phyloP scores from a whole-genome alignment of 2,329 filamentous ascomycete genomes.

The Malbranchea cinnamomea region DNA sequence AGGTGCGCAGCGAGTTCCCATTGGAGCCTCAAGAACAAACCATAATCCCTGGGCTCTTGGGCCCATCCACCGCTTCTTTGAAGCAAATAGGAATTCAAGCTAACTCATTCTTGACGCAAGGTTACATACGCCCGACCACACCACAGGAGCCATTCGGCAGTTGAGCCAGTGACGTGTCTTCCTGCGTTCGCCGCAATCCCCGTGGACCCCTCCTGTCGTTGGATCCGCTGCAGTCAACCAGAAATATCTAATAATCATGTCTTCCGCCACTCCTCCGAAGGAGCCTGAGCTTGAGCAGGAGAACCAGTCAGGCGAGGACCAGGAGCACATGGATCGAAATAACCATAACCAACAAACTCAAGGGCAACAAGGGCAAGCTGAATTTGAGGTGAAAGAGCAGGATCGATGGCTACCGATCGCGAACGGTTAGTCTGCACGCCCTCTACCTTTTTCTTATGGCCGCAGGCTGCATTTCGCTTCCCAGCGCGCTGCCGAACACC shows the following conservation, averaged over 20 bases:
- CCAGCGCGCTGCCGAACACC: slow-evolving; percentile 18
- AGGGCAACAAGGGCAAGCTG: slow-evolving; percentile 60
- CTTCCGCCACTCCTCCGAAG: slow-evolving; percentile 88
- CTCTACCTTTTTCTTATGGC: slow-evolving; percentile 13
- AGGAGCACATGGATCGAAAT: slow-evolving; percentile 71
- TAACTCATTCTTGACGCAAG: no score
- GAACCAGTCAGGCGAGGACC: slow-evolving; percentile 81
- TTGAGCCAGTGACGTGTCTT: slow-evolving; percentile 28
- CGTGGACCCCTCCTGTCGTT: slow-evolving; percentile 19
- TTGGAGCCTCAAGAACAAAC: no score
- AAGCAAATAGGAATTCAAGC: no score
- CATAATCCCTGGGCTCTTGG: no score
- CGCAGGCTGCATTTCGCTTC: slow-evolving; percentile 16
- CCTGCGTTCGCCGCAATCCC: slow-evolving; percentile 24
- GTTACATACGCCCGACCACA: no score
- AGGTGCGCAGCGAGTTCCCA: no score
- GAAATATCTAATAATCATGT: slow-evolving; percentile 63
- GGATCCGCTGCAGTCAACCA: slow-evolving; percentile 15
- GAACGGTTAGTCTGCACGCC: slow-evolving; percentile 97
- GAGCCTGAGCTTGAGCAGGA: slow-evolving; percentile 76
- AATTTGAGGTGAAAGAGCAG: slow-evolving; percentile 99
- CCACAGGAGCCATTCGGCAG: no score
- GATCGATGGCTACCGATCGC: slow-evolving; percentile 99
- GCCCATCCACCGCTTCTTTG: no score
- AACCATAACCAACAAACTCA: slow-evolving; percentile 55